Base-by-base conservation (phyloP, 495 filamentous ascomycete species). In the Tricharina praecox region DNA sequence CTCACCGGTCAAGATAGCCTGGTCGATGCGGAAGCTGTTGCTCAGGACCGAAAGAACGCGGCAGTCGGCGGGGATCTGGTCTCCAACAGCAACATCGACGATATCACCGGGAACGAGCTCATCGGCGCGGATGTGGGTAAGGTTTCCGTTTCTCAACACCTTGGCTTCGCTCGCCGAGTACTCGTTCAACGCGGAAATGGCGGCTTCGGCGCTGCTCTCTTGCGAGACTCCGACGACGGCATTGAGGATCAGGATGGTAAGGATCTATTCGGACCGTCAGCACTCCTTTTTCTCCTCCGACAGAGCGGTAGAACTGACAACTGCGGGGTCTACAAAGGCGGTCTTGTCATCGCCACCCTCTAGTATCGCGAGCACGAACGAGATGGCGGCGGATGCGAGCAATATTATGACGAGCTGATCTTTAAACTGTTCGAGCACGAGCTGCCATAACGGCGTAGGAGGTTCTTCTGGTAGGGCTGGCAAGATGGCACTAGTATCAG, bases 141-240 rank as follows among this genome's bases (percentile, higher is more conserved):
- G 61, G 50, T 76, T 73, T 13, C 88, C 85, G 59, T 75, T 73
- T 50, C 92, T 80, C 40, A 94, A 59, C 43, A 92, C 87, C 62
- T 87, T 99, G 51, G 92, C 90, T 68, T 94, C 82, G 59, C 94
- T 96, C 49, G 92, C 92, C 33, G 88, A 95, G 66, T 99, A 99
- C 74, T 99, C 87, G 66, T 99, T 88, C 28, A 99, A 76, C 36
- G 92, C 92, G 9, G 92, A 86, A 65, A 99, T 99, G 8, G 92
- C 92, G 64, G 95, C 95, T 63, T 99, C 92, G 26, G 92, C 92
- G 60, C 85, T 94, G 63, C 82, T 93, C 70, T 99, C 92, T 72
- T 99, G 92, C 36, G 86, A 93, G 15, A 99, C 92, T 53, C 92
- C 92, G 33, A 99, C 92, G 48, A 96, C 77, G 38, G 92, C 81